These are phyloP conservation scores for apple (Malus domestica) DNA, from an alignment of 306 rosid genomes.

Conservation along the genomic window ASM211411v1 NC_041804.1:23369501-23370000, in stretches of 20 bases:
- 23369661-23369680: too few species aligned
- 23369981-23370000: constrained; percentile 3
- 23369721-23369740: too few species aligned
- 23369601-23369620: too few species aligned
- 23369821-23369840: constrained; percentile 76
- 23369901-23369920: constrained; percentile 69
- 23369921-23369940: constrained; percentile 55
- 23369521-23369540: too few species aligned
- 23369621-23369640: too few species aligned
- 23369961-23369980: constrained; percentile 38
- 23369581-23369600: too few species aligned
- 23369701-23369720: too few species aligned
- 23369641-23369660: too few species aligned
- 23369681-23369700: fast-evolving
- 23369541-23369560: too few species aligned
- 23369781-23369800: background rate
- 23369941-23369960: constrained; percentile 52
- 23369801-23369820: background rate
- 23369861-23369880: constrained; percentile 71
- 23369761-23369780: background rate
- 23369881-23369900: constrained; percentile 62
- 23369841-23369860: constrained; percentile 69
- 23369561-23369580: too few species aligned
- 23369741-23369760: background rate
- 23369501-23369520: too few species aligned